Percentiles rank a stretch among this genome's conserved stretches.
Evolutionary conservation across 1,139 yeast species (phyloP).

Genomic region (Debaryomyces coudertii): DNA sequence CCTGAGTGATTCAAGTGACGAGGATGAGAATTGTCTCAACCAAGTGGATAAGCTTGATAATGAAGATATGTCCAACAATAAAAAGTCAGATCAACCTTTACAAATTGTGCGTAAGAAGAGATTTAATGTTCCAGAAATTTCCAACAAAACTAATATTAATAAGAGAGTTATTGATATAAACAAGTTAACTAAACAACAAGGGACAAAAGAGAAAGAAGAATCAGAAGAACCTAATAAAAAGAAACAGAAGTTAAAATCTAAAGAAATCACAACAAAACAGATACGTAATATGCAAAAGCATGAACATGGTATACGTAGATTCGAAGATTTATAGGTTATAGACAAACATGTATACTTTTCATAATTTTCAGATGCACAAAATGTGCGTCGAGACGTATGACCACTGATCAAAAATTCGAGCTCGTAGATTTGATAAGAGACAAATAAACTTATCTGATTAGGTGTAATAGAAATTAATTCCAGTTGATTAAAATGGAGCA

Average conservation of each 20-base stretch:
- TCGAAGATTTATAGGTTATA: conserved; percentile 56
- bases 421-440: background rate
- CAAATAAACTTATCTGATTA: background rate
- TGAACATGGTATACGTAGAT: conserved; percentile 68
- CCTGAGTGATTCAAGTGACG: background rate
- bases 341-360: background rate
- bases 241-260: conserved; percentile 34
- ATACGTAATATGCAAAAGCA: conserved; percentile 52
- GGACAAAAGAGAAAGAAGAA: conserved; percentile 20
- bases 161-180: conserved; percentile 24
- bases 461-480: background rate
- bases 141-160: conserved; percentile 4
- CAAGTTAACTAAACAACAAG: conserved; percentile 16
- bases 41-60: conserved; percentile 21
- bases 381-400: background rate
- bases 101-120: conserved; percentile 20
- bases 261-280: conserved; percentile 49
- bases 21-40: background rate
- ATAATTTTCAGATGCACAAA: conserved; percentile 2
- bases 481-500: conserved; percentile 24
- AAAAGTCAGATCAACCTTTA: conserved; percentile 18
- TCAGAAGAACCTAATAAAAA: conserved; percentile 22
- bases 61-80: conserved; percentile 22
- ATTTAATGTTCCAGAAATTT: conserved; percentile 17
- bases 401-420: background rate